Base-by-base conservation (phyloP, 2,329 filamentous ascomycete genomes). In the Paracoccidioides brasiliensis region DNA sequence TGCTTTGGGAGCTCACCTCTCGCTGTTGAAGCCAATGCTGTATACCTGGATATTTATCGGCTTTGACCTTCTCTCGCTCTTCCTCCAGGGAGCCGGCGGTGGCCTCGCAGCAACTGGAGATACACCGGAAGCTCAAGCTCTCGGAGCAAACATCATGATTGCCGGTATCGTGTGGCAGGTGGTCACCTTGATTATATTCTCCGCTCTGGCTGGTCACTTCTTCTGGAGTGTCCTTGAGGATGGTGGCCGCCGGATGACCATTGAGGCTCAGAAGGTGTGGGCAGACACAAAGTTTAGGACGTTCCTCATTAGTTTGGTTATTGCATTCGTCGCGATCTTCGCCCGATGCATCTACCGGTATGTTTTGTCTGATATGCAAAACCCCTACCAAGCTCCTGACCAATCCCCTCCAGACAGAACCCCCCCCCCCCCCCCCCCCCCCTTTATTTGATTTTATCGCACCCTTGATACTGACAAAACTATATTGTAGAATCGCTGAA, bases 161-260 rank as follows among this genome's bases (percentile, higher is more conserved):
- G 80, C 80, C 4, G 83, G 83, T 37, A 75, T 85, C 0, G 66
- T 74, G n/a, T 80, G 79, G 65, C 82, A 86, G 62, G 82, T 84
- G 42, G 67, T 76, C 57, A 81, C 79, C 3, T 72, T 84, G 42
- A 60, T 75, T 44, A 64, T 76, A 55, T 86, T 85, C 72, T 75
- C 78, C 49, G 37, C 62, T 30, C 69, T 80, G 41, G 73, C 72
- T 9, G 41, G 66, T 54, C 77, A 82, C 62, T 84, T 80, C 63
- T 69, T 69, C 8, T 60, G 67, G n/a, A 60, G 54, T 41, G 51
- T 56, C 60, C 49, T 37, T 53, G 14, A 28, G 7, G 44, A 45
- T n/a, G 43, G 38, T n/a, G 52, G 49, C 6, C 55, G 50, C 30
- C 56, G 56, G 42, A 56, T 57, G 59, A 51, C 46, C n/a, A 15